Conservation (phyloP, 768 basidiomycete species). For the Multifurca ochricompacta region DNA sequence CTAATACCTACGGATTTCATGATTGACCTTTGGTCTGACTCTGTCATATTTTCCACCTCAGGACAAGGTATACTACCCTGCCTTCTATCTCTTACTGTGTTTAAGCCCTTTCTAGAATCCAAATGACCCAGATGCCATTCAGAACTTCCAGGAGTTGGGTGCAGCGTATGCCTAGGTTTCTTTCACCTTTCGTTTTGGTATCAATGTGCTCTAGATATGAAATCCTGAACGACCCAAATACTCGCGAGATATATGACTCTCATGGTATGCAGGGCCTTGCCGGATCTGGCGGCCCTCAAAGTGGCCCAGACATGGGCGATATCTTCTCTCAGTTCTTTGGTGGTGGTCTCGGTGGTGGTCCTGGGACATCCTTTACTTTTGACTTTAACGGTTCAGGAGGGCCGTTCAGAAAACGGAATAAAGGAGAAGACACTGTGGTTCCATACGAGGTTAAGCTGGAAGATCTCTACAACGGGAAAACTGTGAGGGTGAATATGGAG, state of each 20-base stretch:
- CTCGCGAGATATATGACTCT: conserved; percentile 64
- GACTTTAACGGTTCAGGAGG: conserved; percentile 36
- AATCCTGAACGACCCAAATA: conserved; percentile 62
- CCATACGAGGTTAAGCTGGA: conserved; percentile 83
- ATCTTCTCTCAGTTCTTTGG: conserved; percentile 70
- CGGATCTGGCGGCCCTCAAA: conserved; percentile 36
- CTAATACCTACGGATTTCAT: conserved; percentile 1
- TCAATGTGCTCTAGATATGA: conserved; percentile 53
- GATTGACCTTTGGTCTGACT: conserved; percentile 9
- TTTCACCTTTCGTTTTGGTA: not conserved
- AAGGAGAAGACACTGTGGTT: conserved; percentile 67
- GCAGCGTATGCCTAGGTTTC: conserved; percentile 56
- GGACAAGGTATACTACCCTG: conserved; percentile 51
- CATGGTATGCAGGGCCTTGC: conserved; percentile 64
- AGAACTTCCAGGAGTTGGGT: conserved; percentile 83
- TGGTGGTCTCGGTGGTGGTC: conserved; percentile 42
- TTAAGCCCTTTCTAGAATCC: conserved; percentile 55
- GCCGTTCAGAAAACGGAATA: conserved; percentile 35
- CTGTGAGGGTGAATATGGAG: conserved; percentile 83
- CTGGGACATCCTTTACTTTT: conserved; percentile 58
- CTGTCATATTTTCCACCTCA: conserved; percentile 25
- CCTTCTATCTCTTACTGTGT: not conserved
- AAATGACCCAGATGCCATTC: conserved; percentile 75
- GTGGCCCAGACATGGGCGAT: conserved; percentile 50
- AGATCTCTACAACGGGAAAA: conserved; percentile 89